Evolutionary conservation across 352 stramenopile genomes (phyloP).

Genomic region (Phytophthora constricta): DNA sequence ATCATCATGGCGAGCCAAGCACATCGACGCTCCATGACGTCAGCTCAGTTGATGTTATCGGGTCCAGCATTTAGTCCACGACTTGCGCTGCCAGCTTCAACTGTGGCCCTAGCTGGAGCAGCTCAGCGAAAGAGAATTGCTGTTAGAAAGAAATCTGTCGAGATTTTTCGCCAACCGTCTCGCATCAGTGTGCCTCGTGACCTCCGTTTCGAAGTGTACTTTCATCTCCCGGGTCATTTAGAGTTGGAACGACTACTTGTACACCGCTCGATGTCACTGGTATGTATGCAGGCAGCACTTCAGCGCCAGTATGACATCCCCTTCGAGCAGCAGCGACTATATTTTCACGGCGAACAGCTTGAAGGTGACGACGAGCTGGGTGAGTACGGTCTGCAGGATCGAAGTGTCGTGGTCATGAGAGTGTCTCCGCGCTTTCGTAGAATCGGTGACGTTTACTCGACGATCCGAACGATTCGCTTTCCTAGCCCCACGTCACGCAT

Average conservation of each 20-base stretch:
- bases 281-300: slow-evolving; percentile 57
- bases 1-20: slow-evolving; percentile 14
- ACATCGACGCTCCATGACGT: slow-evolving; percentile 11
- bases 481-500: slow-evolving; percentile 18
- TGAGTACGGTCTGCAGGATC: slow-evolving; percentile 62
- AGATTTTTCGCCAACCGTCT: slow-evolving; percentile 30
- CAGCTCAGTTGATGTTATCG: slow-evolving; percentile 5
- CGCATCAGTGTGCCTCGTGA: slow-evolving; percentile 28
- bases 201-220: slow-evolving; percentile 57
- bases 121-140: slow-evolving; percentile 19
- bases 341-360: slow-evolving; percentile 61
- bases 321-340: slow-evolving; percentile 71
- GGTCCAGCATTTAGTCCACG: slow-evolving; percentile 6
- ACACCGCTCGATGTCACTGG: slow-evolving; percentile 55
- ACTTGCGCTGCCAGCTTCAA: slow-evolving; percentile 20
- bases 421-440: slow-evolving; percentile 54
- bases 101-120: slow-evolving; percentile 16
- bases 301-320: slow-evolving; percentile 62
- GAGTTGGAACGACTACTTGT: slow-evolving; percentile 51
- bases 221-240: slow-evolving; percentile 43
- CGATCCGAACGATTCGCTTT: slow-evolving; percentile 66
- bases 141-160: neutral
- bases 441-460: slow-evolving; percentile 72
- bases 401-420: slow-evolving; percentile 56
- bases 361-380: slow-evolving; percentile 67